Percentiles rank a stretch among this genome's conserved stretches.
Evolutionary conservation across 805 yeast genomes (phyloP).

Genomic region (Aciculoconidium aculeatum): DNA sequence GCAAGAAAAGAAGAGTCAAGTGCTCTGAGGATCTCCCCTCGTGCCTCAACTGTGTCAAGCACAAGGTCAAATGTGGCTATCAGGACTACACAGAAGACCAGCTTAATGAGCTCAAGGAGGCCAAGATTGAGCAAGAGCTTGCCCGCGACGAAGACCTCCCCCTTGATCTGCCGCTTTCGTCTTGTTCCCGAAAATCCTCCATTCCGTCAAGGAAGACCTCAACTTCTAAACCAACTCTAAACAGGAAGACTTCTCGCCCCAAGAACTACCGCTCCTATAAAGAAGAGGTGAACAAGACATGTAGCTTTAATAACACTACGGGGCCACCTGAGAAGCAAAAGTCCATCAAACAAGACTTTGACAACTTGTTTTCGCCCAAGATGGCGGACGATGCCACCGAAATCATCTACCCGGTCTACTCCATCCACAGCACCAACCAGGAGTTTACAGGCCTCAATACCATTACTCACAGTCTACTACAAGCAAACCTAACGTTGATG

Average conservation of each 20-base stretch:
- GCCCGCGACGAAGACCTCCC: too few species aligned
- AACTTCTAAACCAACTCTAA: too few species aligned
- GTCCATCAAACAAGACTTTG: slow-evolving; percentile 23
- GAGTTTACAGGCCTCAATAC: background rate
- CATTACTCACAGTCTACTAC: background rate
- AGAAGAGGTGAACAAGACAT: slow-evolving; percentile 4
- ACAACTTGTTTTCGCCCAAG: slow-evolving; percentile 23
- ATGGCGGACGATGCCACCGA: slow-evolving; percentile 18
- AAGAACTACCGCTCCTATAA: slow-evolving; percentile 1
- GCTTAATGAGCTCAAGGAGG: slow-evolving; percentile 20
- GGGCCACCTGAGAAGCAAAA: slow-evolving; percentile 3
- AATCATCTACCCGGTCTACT: slow-evolving; percentile 35
- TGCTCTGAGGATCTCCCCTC: slow-evolving; percentile 38
- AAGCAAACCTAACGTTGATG: too few species aligned
- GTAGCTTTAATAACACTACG: slow-evolving; percentile 2
- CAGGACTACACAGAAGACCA: slow-evolving; percentile 28
- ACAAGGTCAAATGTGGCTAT: slow-evolving; percentile 35
- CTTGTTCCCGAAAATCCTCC: too few species aligned
- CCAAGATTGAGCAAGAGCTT: slow-evolving; percentile 10
- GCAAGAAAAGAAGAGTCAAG: slow-evolving; percentile 46
- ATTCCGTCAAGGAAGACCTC: too few species aligned
- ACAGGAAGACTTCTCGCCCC: slow-evolving; percentile 1
- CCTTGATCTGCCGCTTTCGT: too few species aligned
- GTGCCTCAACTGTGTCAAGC: slow-evolving; percentile 36
- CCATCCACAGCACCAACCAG: slow-evolving; percentile 10